A percentile compares a stretch with the other conserved stretches of the same genome.
phyloP scores from a whole-genome alignment of 192 early-diverging fungal genomes.

The Podila epicladia region DNA sequence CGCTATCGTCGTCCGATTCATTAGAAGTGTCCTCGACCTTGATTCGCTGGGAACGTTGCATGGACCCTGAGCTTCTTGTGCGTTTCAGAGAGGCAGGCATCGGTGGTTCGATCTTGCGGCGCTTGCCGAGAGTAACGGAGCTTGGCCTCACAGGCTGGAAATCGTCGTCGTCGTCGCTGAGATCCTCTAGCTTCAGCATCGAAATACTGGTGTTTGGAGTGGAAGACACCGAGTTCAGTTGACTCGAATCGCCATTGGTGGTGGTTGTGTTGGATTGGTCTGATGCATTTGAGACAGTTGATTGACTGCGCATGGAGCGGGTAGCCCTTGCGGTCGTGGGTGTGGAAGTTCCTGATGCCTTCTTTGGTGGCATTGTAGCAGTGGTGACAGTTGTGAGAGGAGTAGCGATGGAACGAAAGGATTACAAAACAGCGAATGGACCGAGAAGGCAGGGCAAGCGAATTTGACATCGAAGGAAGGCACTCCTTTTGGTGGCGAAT shows the following conservation, averaged over 20 bases:
- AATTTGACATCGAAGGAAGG: neutral
- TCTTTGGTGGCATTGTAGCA: slow-evolving; percentile 35
- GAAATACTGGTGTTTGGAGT: slow-evolving; percentile 34
- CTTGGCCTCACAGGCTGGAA: slow-evolving; percentile 10
- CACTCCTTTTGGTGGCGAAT: slow-evolving; percentile 11
- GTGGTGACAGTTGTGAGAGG: neutral
- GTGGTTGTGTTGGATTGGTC: neutral
- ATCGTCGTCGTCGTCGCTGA: slow-evolving; percentile 6
- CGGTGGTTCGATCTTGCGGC: slow-evolving; percentile 17
- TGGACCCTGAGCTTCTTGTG: slow-evolving; percentile 14
- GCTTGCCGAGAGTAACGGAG: slow-evolving; percentile 34
- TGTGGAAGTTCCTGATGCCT: slow-evolving; percentile 4
- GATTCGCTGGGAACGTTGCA: neutral
- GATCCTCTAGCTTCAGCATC: slow-evolving; percentile 6
- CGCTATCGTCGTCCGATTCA: neutral
- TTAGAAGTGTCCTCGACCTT: slow-evolving; percentile 7
- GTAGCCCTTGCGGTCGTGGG: slow-evolving; percentile 2
- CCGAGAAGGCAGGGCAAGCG: neutral
- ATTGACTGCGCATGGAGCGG: slow-evolving; percentile 14
- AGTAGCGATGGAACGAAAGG: neutral
- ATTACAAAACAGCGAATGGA: neutral
- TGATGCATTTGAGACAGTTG: neutral
- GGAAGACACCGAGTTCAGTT: slow-evolving; percentile 19
- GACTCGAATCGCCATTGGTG: slow-evolving; percentile 15
- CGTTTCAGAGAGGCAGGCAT: slow-evolving; percentile 16